Evolutionary conservation across 1,139 yeast genomes (phyloP), one percentile per base, ranked within the genome.

Genomic region (Diutina ranongensis): DNA sequence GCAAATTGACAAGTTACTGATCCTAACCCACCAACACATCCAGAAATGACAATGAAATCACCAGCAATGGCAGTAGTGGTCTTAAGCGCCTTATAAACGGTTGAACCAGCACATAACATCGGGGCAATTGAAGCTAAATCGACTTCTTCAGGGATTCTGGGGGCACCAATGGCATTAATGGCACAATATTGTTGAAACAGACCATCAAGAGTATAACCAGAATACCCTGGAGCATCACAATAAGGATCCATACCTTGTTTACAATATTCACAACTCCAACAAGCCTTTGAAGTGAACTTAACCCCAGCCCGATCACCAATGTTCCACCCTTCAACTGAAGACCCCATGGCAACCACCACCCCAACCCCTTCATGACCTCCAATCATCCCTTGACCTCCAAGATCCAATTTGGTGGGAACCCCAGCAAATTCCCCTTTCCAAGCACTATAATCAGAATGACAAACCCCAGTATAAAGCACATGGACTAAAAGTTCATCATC

Each of bases 341-440:
- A 67, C 58, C 92, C 94, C 69, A 76, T 54, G 73, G 75, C 87
- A 49, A 82, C 89, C 52, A 83, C 92, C 35, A 77, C 76, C 64
- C 94, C 94, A 35, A 89, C 88, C 66, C 92, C 92, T 66, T 83
- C 94, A 70, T 83, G 94, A 57, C 94, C 94, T 52, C 87, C 88
- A 47, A 81, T 85, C 5, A 2, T 12, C 3, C 32, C 32, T 1
- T 9, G n/a, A 8, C 15, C 25, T 54, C 80, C 65, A 5, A 25
- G 10, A 22, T 87, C 87, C 51, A 77, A 68, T 63, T 80, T 80
- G 53, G 80, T 74, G 47, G 66, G 67, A 55, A 78, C 62, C 16
- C 21, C 22, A 49, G 83, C 82, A 83, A 83, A 80, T 62, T 80
- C 85, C 52, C 84, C 84, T 61, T 77, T 74, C 82, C 82, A 78